Evolutionary conservation across 805 yeast species (phyloP).

Genomic region (Teunomyces barrocoloradensis): DNA sequence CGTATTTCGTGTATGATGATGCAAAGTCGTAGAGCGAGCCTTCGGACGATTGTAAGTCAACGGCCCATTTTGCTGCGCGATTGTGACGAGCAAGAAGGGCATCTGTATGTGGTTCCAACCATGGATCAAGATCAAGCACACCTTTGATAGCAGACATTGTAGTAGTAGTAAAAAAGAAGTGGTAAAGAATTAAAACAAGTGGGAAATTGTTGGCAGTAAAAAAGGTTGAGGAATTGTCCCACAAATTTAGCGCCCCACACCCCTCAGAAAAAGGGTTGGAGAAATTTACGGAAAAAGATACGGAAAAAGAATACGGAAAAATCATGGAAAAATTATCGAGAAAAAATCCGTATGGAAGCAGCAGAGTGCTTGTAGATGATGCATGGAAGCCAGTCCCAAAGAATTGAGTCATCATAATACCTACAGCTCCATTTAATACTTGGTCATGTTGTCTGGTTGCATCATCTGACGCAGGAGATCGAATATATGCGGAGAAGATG

Average conservation of each 20-base stretch:
- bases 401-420: too few relatives aligned
- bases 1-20: conserved; percentile 70
- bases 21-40: conserved; percentile 65
- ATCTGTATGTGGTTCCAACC: conserved; percentile 75
- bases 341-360: too few relatives aligned
- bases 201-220: too few relatives aligned
- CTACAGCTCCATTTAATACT: too few relatives aligned
- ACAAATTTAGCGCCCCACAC: conserved; percentile 3
- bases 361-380: too few relatives aligned
- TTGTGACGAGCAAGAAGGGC: conserved; percentile 67
- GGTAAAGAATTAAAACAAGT: too few relatives aligned
- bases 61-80: conserved; percentile 62
- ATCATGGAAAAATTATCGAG: too few relatives aligned
- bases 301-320: too few relatives aligned
- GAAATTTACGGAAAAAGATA: background rate
- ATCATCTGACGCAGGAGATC: too few relatives aligned
- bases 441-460: too few relatives aligned
- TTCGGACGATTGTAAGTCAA: conserved; percentile 53
- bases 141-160: conserved; percentile 39
- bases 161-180: background rate
- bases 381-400: too few relatives aligned
- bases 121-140: conserved; percentile 76
- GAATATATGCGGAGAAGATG: too few relatives aligned
- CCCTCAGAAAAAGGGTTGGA: background rate
- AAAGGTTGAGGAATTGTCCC: background rate